phyloP scores from a whole-genome alignment of 441 rosid genomes.

The Pelargonium australe region DNA sequence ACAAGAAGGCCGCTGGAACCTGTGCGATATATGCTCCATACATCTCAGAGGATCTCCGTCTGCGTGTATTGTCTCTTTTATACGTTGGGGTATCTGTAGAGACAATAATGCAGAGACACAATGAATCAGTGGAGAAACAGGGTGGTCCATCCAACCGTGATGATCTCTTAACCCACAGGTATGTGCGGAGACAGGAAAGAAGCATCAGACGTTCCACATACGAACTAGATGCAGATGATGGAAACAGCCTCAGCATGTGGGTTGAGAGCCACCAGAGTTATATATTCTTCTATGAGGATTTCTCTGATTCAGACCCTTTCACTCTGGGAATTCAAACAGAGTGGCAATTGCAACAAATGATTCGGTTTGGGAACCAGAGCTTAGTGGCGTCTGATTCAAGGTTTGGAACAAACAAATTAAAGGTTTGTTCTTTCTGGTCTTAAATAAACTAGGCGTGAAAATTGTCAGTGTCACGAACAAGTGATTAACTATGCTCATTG shows the following conservation, averaged over 20 bases:
- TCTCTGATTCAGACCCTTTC: slow-evolving; percentile 31
- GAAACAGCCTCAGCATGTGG: slow-evolving; percentile 40
- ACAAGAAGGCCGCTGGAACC: slow-evolving; percentile 47
- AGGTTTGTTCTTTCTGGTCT: slow-evolving; percentile 24
- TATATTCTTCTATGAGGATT: slow-evolving; percentile 43
- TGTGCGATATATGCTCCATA: slow-evolving; percentile 58
- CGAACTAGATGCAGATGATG: slow-evolving; percentile 38
- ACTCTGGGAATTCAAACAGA: slow-evolving; percentile 50
- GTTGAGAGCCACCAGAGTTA: slow-evolving; percentile 41
- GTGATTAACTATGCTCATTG: not conserved
- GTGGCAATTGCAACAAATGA: slow-evolving; percentile 59
- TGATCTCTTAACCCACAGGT: slow-evolving; percentile 46
- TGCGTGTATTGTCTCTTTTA: slow-evolving; percentile 46
- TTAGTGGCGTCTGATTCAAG: slow-evolving; percentile 41
- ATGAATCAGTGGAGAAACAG: slow-evolving; percentile 42
- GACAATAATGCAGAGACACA: slow-evolving; percentile 40
- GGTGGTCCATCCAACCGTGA: slow-evolving; percentile 54
- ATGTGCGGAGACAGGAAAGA: slow-evolving; percentile 53
- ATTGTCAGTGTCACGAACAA: slow-evolving; percentile 4
- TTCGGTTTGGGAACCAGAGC: slow-evolving; percentile 38
- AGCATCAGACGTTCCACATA: slow-evolving; percentile 35
- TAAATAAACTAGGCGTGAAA: slow-evolving; percentile 11
- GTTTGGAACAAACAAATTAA: slow-evolving; percentile 45
- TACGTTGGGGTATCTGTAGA: slow-evolving; percentile 48
- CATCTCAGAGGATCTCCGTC: slow-evolving; percentile 52